phyloP scores from a whole-genome alignment of 306 rosid species.

The Glycyrrhiza uralensis region DNA sequence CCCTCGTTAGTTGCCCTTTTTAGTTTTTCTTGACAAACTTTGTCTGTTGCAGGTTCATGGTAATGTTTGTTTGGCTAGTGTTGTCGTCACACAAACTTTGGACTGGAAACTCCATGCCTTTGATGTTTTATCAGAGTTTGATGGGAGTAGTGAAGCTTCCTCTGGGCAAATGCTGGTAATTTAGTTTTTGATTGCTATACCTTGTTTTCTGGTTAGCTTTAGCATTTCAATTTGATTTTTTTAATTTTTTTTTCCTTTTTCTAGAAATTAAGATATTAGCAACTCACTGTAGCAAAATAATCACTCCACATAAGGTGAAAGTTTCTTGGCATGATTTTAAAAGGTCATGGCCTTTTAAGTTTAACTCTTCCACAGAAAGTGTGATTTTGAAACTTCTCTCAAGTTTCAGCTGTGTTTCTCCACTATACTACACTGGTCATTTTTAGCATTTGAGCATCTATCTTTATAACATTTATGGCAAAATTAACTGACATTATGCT shows the following conservation, averaged over 20 bases:
- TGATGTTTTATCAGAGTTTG: constrained; percentile 93
- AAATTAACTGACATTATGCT: background rate
- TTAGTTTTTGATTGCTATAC: constrained; percentile 15
- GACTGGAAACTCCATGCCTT: constrained; percentile 99
- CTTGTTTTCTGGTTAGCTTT: constrained; percentile 19
- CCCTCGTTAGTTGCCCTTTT: background rate
- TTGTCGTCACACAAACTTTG: constrained; percentile 92
- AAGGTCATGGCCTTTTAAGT: background rate
- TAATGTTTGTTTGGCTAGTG: constrained; percentile 92
- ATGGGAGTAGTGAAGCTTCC: constrained; percentile 68
- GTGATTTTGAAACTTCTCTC: constrained; percentile 7
- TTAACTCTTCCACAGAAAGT: constrained; percentile 1
- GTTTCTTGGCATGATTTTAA: background rate
- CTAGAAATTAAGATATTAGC: constrained; percentile 7
- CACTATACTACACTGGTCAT: background rate
- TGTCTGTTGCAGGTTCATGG: constrained; percentile 71
- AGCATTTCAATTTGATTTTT: background rate
- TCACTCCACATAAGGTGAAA: background rate
- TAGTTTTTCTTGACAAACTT: constrained; percentile 27
- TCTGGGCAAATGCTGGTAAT: constrained; percentile 85
- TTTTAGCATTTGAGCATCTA: constrained; percentile 3
- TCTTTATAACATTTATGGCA: background rate
- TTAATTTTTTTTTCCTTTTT: background rate
- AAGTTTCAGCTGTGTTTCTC: constrained; percentile 21
- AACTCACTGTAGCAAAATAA: constrained; percentile 8